phyloP scores from a whole-genome alignment of 23 red algal species.

The Agarophyton chilense region DNA sequence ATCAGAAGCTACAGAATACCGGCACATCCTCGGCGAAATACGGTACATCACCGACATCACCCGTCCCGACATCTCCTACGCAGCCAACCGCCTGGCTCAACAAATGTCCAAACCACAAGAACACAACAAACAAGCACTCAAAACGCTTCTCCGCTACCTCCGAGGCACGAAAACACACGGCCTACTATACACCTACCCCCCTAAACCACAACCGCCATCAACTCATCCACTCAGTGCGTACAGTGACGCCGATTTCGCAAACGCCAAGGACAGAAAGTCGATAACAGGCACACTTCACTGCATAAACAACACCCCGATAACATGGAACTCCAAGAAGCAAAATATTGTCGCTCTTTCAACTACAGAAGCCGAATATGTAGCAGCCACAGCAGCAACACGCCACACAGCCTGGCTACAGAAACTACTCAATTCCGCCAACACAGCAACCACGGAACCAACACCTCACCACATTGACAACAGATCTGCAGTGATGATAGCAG shows the following conservation, averaged over 20 bases:
- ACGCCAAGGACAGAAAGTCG: neutral
- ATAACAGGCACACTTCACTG: neutral
- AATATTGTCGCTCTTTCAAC: neutral
- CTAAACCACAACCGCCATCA: neutral
- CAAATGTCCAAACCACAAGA: neutral
- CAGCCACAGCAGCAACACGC: neutral
- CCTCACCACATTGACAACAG: neutral
- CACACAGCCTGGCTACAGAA: neutral
- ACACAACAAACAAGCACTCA: neutral
- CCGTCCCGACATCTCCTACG: neutral
- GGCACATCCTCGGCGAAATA: neutral
- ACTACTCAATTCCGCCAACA: neutral
- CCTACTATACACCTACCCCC: too few species aligned
- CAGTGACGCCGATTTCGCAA: too few species aligned
- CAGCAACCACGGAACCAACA: neutral
- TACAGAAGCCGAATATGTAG: neutral
- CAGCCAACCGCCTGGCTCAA: too few species aligned
- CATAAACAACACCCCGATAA: neutral
- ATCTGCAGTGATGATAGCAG: neutral
- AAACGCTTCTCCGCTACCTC: neutral
- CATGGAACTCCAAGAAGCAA: neutral
- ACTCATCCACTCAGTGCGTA: neutral
- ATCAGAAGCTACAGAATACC: neutral
- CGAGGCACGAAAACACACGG: neutral
- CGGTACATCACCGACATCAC: neutral